Conservation (phyloP, 2,329 filamentous ascomycete species). For the Capronia coronata region DNA sequence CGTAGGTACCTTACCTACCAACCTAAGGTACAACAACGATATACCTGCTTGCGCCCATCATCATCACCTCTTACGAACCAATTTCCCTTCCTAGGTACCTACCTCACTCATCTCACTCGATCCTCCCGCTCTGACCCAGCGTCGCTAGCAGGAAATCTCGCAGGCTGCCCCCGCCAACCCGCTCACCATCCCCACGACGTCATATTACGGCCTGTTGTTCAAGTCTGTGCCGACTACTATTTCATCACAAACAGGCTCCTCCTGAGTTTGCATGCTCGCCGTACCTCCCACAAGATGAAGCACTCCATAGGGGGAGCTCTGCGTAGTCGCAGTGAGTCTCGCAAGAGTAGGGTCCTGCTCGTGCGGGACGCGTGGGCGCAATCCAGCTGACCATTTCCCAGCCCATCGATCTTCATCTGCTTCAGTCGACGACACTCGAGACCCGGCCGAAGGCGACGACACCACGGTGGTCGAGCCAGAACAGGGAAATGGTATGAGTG, state of each 20-base stretch:
- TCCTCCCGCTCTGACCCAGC: not conserved
- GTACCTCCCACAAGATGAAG: conserved; percentile 20
- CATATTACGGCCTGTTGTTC: conserved; percentile 9
- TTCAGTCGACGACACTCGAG: conserved; percentile 45
- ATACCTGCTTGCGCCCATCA: not conserved
- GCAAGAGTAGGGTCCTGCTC: conserved; percentile 10
- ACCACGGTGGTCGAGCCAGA: conserved; percentile 81
- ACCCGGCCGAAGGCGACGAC: conserved; percentile 54
- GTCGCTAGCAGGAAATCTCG: not conserved
- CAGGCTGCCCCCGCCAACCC: conserved; percentile 1
- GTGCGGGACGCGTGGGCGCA: not conserved
- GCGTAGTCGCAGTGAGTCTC: conserved; percentile 26
- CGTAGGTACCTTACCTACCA: no score
- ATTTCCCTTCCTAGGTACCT: not conserved
- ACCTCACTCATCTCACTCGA: no score
- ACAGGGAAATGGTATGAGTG: conserved; percentile 78
- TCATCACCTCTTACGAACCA: not conserved
- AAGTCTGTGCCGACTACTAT: not conserved
- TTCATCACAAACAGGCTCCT: not conserved
- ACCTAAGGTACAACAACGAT: not conserved
- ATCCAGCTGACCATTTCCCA: conserved; percentile 25
- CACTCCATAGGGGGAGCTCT: conserved; percentile 26
- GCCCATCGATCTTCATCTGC: conserved; percentile 55
- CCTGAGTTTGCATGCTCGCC: conserved; percentile 7
- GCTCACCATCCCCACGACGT: conserved; percentile 14